Percentiles rank a stretch among this genome's conserved stretches.
phyloP scores from a whole-genome alignment of 2,329 filamentous ascomycete genomes.

The Penicillium corylophilum region DNA sequence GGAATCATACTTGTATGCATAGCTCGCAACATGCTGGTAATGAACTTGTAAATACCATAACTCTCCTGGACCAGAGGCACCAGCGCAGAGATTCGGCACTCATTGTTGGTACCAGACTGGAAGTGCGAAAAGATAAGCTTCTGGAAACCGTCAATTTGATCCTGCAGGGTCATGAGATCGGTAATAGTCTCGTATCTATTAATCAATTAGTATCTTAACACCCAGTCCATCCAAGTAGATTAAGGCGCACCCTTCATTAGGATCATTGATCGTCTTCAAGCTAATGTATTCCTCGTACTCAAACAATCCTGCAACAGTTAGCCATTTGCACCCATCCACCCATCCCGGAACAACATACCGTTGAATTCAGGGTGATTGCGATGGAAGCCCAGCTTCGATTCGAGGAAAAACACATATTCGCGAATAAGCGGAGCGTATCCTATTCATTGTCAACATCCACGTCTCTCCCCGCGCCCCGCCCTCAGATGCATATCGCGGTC shows the following conservation, averaged over 20 bases:
- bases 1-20: constrained; percentile 84
- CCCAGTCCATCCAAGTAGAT: neutral
- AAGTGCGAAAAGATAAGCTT: constrained; percentile 99
- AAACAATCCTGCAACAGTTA: constrained; percentile 64
- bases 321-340: neutral
- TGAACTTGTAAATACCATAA: constrained; percentile 99
- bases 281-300: constrained; percentile 99
- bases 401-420: constrained; percentile 94
- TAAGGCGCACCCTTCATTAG: constrained; percentile 79
- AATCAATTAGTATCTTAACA: constrained; percentile 20
- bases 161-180: constrained; percentile 93
- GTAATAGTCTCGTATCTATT: constrained; percentile 81
- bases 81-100: constrained; percentile 90
- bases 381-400: constrained; percentile 95
- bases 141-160: constrained; percentile 98
- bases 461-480: constrained; percentile 1
- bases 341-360: constrained; percentile 50
- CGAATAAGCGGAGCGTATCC: constrained; percentile 87
- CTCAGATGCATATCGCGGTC: neutral
- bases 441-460: constrained; percentile 27
- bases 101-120: constrained; percentile 85
- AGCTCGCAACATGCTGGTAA: constrained; percentile 96
- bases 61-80: constrained; percentile 95
- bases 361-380: constrained; percentile 97
- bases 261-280: constrained; percentile 96